Evolutionary conservation across 1,284 basidiomycete species (phyloP), one percentile per base, ranked within the genome.

Genomic region (Marasmius fiardii): DNA sequence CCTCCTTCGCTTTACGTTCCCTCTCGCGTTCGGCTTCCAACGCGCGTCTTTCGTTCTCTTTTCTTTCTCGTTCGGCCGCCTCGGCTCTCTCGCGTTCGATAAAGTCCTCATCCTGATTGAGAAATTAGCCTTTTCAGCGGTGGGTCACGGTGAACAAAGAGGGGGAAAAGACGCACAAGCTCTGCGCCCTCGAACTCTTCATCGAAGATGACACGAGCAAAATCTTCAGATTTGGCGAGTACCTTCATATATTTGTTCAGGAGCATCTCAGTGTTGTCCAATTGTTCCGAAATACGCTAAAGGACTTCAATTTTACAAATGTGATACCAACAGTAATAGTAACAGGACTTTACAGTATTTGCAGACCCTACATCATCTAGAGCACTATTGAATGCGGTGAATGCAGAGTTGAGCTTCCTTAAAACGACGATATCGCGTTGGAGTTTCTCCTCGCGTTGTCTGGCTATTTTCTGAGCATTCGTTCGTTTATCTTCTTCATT

Each of bases 181-280:
- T 86, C 83, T 45, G 82, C 86, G 2, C 89, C 88, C 55, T 80
- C 71, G 86, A 86, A 91, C 57, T 80, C 73, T 59, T 90, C 85
- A 65, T 91, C 88, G 59, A 90, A 83, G 24, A 91, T 81, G 54
- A 91, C 67, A 33, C 78, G 79, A 2, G 86, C 74, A 57, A 80
- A 76, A 8, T 80, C 76, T 65, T 91, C 89, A 0, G 88, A 86
- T 64, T 80, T 83, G 2, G 80, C 78, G n/a, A 92, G 72, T 51
- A 90, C 79, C 43, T 70, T 72, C 43, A 87, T 79, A 64, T 91
- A 91, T 75, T 83, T 87, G 68, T 88, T 82, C 54, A 92, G 71
- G 55, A 91, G 69, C 0, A 79, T 79, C 63, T 91, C 83, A 0
- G 88, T 91, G 59, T 90, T 79, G 43, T 77, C 77, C 41, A 91